Percentiles rank a stretch among this genome's conserved stretches.
phyloP scores from a whole-genome alignment of 202 grass and related monocot genomes.

The Saccharum hybrid region DNA sequence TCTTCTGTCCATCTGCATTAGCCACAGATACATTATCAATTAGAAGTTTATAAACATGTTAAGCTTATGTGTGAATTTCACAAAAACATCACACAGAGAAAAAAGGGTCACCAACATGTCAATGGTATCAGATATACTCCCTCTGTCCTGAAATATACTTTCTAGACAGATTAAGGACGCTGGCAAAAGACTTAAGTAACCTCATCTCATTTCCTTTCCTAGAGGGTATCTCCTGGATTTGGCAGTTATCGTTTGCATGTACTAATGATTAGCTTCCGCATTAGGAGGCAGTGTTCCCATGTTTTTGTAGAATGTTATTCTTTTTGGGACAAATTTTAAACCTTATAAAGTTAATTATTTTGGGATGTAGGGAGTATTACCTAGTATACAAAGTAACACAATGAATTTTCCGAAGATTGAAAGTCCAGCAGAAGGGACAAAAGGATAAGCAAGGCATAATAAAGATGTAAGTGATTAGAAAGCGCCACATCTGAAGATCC shows the following conservation, averaged over 20 bases:
- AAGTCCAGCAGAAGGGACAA: not conserved
- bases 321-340: not conserved
- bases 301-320: not conserved
- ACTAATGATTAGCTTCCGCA: not conserved
- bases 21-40: slow-evolving; percentile 11
- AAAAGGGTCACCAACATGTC: not conserved
- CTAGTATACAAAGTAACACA: not conserved
- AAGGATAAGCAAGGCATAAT: slow-evolving; percentile 3
- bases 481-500: not conserved
- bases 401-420: not conserved
- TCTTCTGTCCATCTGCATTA: slow-evolving; percentile 89
- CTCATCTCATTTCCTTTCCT: not conserved
- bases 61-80: not conserved
- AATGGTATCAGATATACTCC: not conserved
- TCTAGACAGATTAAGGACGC: not conserved
- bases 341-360: not conserved
- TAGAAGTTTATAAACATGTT: slow-evolving; percentile 3
- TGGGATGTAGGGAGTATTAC: not conserved
- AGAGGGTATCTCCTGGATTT: not conserved
- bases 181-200: too few species aligned
- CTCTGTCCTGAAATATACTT: too few species aligned
- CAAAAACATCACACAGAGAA: not conserved
- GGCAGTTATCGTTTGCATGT: not conserved
- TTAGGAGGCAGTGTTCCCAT: not conserved
- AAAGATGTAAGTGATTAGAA: slow-evolving; percentile 3